These are phyloP conservation scores for Leucoagaricus sp. DNA, from an alignment of 1,284 basidiomycete species.

Conservation along the genomic window DNA sequence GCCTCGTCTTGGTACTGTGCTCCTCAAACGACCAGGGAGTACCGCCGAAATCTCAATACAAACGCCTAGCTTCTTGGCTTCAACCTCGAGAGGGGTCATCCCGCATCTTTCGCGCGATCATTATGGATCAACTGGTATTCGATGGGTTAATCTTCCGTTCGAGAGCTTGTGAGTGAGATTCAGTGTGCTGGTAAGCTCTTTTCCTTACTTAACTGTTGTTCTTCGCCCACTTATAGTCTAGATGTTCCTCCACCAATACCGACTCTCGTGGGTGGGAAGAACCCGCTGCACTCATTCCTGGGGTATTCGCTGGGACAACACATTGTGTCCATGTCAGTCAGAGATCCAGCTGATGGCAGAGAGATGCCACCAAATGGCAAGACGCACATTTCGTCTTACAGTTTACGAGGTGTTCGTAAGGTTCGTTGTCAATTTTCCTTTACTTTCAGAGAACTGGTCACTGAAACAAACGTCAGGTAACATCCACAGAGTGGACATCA, in stretches of 20 bases:
- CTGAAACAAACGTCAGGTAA: slow-evolving; percentile 44
- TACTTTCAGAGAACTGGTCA: not conserved
- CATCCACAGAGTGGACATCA: slow-evolving; percentile 51
- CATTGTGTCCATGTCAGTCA: slow-evolving; percentile 58
- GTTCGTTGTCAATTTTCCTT: slow-evolving; percentile 33
- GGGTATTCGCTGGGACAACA: slow-evolving; percentile 52
- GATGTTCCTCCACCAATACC: slow-evolving; percentile 63
- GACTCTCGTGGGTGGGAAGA: slow-evolving; percentile 48
- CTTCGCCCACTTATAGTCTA: slow-evolving; percentile 43
- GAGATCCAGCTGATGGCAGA: slow-evolving; percentile 63
- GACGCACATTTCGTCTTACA: slow-evolving; percentile 52
- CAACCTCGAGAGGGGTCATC: slow-evolving; percentile 71
- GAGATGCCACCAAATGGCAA: slow-evolving; percentile 74
- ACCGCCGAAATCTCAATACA: slow-evolving; percentile 38
- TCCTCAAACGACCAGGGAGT: slow-evolving; percentile 21
- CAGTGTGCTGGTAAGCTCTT: slow-evolving; percentile 1
- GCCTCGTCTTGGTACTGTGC: slow-evolving; percentile 29
- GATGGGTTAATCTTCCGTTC: slow-evolving; percentile 70
- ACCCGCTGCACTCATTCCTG: slow-evolving; percentile 59
- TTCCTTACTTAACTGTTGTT: slow-evolving; percentile 14
- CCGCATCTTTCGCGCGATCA: slow-evolving; percentile 76
- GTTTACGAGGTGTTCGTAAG: slow-evolving; percentile 72
- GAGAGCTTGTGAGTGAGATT: slow-evolving; percentile 74
- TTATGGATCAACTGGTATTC: slow-evolving; percentile 48
- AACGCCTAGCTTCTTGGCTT: slow-evolving; percentile 63